Percentiles rank a stretch among this genome's conserved stretches.
phyloP scores from a whole-genome alignment of 345 rosid species.

The Garcia nutans region DNA sequence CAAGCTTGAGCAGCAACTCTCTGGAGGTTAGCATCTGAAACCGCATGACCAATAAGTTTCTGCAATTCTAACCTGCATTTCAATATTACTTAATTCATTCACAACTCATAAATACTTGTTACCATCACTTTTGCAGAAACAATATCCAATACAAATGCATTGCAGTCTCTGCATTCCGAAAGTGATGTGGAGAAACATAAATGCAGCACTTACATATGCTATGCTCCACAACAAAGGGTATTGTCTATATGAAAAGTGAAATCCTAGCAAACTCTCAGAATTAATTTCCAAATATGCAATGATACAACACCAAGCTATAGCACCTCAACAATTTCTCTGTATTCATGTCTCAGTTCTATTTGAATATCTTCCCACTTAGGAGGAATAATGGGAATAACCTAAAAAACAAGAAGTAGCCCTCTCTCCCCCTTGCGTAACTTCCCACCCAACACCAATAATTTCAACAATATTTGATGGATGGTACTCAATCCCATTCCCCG shows the following conservation, averaged over 20 bases:
- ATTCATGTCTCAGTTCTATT: background rate
- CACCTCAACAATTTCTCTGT: background rate
- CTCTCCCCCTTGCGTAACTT: no score
- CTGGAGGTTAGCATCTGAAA: conserved; percentile 45
- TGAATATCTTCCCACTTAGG: background rate
- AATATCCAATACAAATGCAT: background rate
- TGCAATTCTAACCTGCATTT: conserved; percentile 69
- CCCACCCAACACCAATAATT: no score
- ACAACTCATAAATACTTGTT: background rate
- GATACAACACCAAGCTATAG: background rate
- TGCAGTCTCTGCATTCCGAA: background rate
- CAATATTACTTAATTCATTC: conserved; percentile 6
- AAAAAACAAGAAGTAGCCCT: no score
- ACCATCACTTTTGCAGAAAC: background rate
- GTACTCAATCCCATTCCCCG: background rate
- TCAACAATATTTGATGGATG: background rate
- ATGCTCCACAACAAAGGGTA: background rate
- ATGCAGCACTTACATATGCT: background rate
- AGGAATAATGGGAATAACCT: no score
- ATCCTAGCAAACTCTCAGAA: background rate
- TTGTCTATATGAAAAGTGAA: background rate
- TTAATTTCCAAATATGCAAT: background rate
- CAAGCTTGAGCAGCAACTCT: conserved; percentile 58
- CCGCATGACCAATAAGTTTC: conserved; percentile 62
- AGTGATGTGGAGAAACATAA: background rate